Conservation (phyloP, 164 flowering plant genomes). For the Annona squamosa region DNA sequence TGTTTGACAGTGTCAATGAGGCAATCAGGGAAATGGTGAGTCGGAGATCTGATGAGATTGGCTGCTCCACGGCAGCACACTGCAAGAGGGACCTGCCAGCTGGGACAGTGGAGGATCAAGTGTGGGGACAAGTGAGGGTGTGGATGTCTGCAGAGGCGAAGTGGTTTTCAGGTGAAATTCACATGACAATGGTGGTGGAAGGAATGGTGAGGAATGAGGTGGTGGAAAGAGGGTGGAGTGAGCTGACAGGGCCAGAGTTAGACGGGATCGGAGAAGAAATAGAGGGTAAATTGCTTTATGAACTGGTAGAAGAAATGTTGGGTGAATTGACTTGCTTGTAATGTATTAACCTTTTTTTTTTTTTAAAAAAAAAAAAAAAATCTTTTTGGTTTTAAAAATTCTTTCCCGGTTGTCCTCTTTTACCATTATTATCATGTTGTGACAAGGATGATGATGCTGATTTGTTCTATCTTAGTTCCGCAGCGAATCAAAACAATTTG, state of each 20-base stretch:
- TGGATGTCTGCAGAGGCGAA: constrained; percentile 30
- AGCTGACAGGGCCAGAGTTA: constrained; percentile 36
- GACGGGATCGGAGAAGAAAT: constrained; percentile 58
- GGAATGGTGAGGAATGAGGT: constrained; percentile 58
- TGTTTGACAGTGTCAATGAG: constrained; percentile 74
- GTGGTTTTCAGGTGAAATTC: constrained; percentile 26
- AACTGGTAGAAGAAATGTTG: constrained; percentile 68
- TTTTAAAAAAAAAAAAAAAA: background rate
- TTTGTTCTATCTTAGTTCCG: background rate
- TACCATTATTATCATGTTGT: too few relatives aligned
- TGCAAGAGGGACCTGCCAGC: constrained; percentile 6
- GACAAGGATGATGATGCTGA: background rate
- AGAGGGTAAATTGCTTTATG: constrained; percentile 57
- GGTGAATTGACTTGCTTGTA: constrained; percentile 48
- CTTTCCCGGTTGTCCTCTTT: background rate
- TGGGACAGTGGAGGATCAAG: constrained; percentile 17
- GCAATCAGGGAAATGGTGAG: constrained; percentile 49
- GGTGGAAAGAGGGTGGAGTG: constrained; percentile 57
- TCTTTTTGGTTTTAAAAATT: background rate
- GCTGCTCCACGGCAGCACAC: constrained; percentile 9
- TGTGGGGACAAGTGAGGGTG: constrained; percentile 25
- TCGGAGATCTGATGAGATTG: constrained; percentile 12
- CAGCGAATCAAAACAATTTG: background rate
- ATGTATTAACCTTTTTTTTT: constrained; percentile 9
- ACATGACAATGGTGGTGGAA: constrained; percentile 57